phyloP scores from a whole-genome alignment of 108 stramenopile species.

The Skeletonema menzelii region DNA sequence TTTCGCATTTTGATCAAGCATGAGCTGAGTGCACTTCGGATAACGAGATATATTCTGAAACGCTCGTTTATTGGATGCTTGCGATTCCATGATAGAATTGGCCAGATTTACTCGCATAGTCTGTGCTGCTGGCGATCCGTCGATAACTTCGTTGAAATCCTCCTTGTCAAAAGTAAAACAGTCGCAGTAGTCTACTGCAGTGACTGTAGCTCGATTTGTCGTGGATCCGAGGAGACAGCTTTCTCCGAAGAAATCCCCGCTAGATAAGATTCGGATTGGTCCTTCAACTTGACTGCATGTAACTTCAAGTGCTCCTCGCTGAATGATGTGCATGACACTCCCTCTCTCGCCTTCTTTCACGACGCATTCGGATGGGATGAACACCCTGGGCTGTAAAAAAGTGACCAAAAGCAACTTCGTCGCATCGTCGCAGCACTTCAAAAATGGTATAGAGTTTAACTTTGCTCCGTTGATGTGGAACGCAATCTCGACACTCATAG shows the following conservation, averaged over 20 bases:
- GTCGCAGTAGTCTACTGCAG: slow-evolving; percentile 49
- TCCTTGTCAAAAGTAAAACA: slow-evolving; percentile 47
- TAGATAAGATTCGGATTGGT: slow-evolving; percentile 25
- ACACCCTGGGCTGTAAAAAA: slow-evolving; percentile 40
- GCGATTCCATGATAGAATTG: slow-evolving; percentile 5
- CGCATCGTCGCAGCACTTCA: slow-evolving; percentile 35
- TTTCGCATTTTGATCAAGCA: background rate
- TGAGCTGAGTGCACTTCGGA: slow-evolving; percentile 25
- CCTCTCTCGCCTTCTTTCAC: slow-evolving; percentile 45
- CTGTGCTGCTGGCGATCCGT: slow-evolving; percentile 8
- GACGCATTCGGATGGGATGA: slow-evolving; percentile 46
- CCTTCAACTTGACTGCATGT: slow-evolving; percentile 9
- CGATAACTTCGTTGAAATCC: slow-evolving; percentile 44
- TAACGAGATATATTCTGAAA: slow-evolving; percentile 26
- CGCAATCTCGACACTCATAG: slow-evolving; percentile 39
- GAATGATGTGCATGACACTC: slow-evolving; percentile 48
- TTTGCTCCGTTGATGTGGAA: slow-evolving; percentile 32
- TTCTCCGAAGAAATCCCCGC: slow-evolving; percentile 61
- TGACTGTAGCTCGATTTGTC: slow-evolving; percentile 38
- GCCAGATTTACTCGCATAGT: slow-evolving; percentile 5
- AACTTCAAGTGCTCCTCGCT: slow-evolving; percentile 44
- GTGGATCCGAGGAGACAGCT: slow-evolving; percentile 40
- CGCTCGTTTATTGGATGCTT: slow-evolving; percentile 19
- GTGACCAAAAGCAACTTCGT: slow-evolving; percentile 33
- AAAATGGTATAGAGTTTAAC: slow-evolving; percentile 46